Conservation (phyloP, 805 yeast species). For the Torulaspora franciscae region DNA sequence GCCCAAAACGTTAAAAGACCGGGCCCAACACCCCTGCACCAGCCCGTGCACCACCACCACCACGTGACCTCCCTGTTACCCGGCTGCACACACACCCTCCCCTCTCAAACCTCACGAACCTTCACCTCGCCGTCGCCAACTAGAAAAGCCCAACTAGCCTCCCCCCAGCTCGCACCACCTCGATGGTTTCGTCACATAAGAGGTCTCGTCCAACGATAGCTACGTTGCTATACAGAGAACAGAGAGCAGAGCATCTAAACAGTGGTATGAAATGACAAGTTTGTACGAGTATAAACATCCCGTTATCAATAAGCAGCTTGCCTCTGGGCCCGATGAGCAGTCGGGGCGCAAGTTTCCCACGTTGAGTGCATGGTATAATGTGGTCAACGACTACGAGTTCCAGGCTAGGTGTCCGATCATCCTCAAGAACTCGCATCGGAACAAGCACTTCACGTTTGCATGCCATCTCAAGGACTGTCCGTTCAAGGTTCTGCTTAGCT, state of each 20-base stretch:
- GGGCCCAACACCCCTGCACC: no score
- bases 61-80: no score
- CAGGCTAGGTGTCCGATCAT: constrained; percentile 37
- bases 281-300: constrained; percentile 36
- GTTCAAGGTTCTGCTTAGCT: constrained; percentile 33
- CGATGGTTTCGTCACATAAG: constrained; percentile 2
- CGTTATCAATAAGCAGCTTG: constrained; percentile 32
- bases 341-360: constrained; percentile 27
- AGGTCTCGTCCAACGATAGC: constrained; percentile 20
- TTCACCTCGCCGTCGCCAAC: background rate
- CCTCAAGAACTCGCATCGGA: constrained; percentile 35
- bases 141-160: background rate
- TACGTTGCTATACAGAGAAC: no score
- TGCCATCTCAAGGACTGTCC: constrained; percentile 35
- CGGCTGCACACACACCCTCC: no score
- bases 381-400: constrained; percentile 35
- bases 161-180: no score
- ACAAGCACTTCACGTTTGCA: constrained; percentile 36
- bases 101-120: no score
- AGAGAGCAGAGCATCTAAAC: constrained; percentile 3
- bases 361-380: constrained; percentile 34
- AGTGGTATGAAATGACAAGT: constrained; percentile 26
- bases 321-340: constrained; percentile 22
- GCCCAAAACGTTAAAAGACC: no score
- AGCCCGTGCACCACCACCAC: no score